These are phyloP conservation scores for Hyphopichia buzzinii DNA, from an alignment of 1,139 yeast genomes.

Conservation along the genomic window DNA sequence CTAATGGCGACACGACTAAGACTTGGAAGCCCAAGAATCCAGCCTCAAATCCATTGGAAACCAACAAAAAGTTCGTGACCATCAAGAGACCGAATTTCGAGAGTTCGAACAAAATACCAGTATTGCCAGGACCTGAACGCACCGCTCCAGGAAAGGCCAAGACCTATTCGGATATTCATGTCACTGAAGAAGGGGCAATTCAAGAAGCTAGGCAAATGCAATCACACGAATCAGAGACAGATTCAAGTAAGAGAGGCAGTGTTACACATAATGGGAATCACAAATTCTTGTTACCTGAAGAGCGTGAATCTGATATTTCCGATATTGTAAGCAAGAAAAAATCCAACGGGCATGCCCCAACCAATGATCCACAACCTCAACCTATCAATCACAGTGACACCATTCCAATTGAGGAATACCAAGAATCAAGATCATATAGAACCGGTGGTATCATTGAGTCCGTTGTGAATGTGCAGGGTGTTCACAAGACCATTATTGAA, in stretches of 20 bases:
- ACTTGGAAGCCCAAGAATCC: constrained; percentile 60
- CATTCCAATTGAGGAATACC: constrained; percentile 18
- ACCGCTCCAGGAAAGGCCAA: constrained; percentile 12
- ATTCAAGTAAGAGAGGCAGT: background rate
- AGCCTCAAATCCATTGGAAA: constrained; percentile 79
- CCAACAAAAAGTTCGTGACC: constrained; percentile 67
- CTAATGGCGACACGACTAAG: constrained; percentile 18
- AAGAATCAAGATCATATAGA: constrained; percentile 39
- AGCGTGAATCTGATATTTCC: constrained; percentile 30
- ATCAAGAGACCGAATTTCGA: constrained; percentile 54
- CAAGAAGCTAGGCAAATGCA: constrained; percentile 24
- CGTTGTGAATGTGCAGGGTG: constrained; percentile 81
- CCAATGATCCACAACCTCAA: background rate
- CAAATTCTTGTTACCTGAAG: constrained; percentile 24
- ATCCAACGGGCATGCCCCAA: background rate
- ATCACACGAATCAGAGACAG: background rate
- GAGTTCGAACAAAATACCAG: constrained; percentile 20
- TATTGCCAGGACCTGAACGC: constrained; percentile 22
- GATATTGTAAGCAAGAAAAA: constrained; percentile 14
- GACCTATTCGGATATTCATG: constrained; percentile 42
- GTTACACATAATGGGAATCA: constrained; percentile 6
- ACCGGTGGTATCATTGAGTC: constrained; percentile 81
- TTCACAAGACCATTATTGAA: constrained; percentile 82
- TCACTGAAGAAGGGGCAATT: constrained; percentile 53
- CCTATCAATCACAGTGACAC: constrained; percentile 1